Evolutionary conservation across 1,284 basidiomycete genomes (phyloP).

Genomic region (Waitea zeae): DNA sequence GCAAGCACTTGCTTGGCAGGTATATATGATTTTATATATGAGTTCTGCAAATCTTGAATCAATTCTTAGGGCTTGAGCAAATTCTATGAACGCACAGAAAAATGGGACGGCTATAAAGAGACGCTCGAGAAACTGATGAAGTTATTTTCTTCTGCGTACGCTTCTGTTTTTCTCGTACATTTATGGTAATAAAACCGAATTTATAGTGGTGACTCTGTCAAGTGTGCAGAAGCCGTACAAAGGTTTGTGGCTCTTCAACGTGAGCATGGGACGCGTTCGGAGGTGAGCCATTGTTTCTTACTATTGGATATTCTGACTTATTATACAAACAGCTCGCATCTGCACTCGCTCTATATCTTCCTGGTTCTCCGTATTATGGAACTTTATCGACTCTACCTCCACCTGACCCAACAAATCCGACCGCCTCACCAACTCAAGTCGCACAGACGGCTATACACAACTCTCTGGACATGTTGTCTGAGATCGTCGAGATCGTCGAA

Average conservation of each 20-base stretch:
- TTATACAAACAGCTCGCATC: constrained; percentile 35
- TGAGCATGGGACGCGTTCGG: constrained; percentile 36
- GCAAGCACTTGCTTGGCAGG: constrained; percentile 67
- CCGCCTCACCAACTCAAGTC: constrained; percentile 34
- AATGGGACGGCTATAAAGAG: constrained; percentile 44
- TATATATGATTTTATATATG: constrained; percentile 13
- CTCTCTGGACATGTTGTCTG: constrained; percentile 47
- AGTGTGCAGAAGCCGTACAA: constrained; percentile 68
- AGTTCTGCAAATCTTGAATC: background rate
- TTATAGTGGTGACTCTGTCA: constrained; percentile 54
- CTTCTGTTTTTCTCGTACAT: background rate
- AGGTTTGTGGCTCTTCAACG: constrained; percentile 54
- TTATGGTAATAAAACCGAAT: constrained; percentile 1
- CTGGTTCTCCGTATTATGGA: constrained; percentile 51
- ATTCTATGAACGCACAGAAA: constrained; percentile 46
- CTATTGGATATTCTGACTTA: background rate
- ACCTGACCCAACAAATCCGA: constrained; percentile 64
- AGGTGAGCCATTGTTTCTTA: constrained; percentile 23
- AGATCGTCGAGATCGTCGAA: constrained; percentile 45
- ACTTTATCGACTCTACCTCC: constrained; percentile 51
- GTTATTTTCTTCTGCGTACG: constrained; percentile 40
- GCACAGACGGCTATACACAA: constrained; percentile 54
- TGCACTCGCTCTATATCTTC: constrained; percentile 56
- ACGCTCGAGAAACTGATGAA: constrained; percentile 34
- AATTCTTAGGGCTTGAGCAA: constrained; percentile 47